These are phyloP conservation scores for Yamadazyma aaseri DNA, from an alignment of 1,139 yeast species.

Conservation along the genomic window DNA sequence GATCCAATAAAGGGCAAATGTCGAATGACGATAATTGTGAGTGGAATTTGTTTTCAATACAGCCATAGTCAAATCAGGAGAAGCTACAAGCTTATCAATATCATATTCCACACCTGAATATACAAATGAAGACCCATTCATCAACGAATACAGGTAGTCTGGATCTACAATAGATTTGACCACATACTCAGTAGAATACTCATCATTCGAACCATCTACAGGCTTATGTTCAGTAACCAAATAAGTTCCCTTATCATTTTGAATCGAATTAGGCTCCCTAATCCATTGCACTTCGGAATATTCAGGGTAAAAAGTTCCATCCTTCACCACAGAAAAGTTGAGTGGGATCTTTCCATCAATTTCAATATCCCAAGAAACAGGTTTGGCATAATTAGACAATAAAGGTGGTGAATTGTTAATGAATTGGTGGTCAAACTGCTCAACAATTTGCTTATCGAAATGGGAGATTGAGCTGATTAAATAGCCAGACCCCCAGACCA, in stretches of 20 bases:
- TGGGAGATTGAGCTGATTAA: constrained; percentile 27
- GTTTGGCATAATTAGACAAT: constrained; percentile 10
- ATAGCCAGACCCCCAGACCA: constrained; percentile 39
- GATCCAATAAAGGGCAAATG: constrained; percentile 63
- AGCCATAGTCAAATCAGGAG: constrained; percentile 62
- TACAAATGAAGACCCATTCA: constrained; percentile 47
- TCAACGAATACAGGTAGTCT: constrained; percentile 42
- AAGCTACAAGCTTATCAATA: constrained; percentile 55
- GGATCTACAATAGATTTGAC: constrained; percentile 53
- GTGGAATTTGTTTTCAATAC: constrained; percentile 53
- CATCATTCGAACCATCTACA: constrained; percentile 11
- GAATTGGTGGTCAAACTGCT: not conserved
- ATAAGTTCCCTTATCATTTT: constrained; percentile 55
- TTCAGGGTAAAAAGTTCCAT: constrained; percentile 50
- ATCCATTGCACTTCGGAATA: constrained; percentile 67
- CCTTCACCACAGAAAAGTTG: constrained; percentile 38
- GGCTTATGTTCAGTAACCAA: constrained; percentile 31
- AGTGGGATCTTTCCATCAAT: constrained; percentile 27
- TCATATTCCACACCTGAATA: constrained; percentile 39
- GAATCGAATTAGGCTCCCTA: constrained; percentile 42
- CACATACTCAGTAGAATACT: constrained; percentile 28
- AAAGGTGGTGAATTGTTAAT: constrained; percentile 10
- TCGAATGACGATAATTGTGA: constrained; percentile 76
- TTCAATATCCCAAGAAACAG: constrained; percentile 5
- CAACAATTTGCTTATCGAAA: constrained; percentile 13